phyloP scores from a whole-genome alignment of 768 basidiomycete species.

The Plicaturopsis crispa region DNA sequence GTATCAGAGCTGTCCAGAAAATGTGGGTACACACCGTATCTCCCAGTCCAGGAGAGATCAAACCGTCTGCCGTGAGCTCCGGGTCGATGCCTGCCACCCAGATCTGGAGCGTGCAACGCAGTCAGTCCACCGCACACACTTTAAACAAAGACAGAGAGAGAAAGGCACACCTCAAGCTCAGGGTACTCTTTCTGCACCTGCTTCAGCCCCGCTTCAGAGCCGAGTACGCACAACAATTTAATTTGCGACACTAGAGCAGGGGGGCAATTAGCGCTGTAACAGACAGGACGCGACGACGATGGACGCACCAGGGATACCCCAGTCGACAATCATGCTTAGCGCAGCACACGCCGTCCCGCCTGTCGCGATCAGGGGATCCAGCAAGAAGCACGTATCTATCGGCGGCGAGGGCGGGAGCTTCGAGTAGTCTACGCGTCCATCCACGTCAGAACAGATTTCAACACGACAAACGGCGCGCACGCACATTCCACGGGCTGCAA shows the following conservation, averaged over 20 bases:
- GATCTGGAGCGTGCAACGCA: no score
- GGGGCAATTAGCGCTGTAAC: neutral
- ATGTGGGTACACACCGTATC: constrained; percentile 58
- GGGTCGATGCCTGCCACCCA: constrained; percentile 83
- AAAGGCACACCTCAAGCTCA: constrained; percentile 61
- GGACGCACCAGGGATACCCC: constrained; percentile 64
- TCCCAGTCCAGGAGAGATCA: constrained; percentile 86
- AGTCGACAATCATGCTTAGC: constrained; percentile 75
- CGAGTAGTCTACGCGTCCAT: constrained; percentile 79
- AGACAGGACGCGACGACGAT: neutral
- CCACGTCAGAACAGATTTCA: no score
- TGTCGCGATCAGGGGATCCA: constrained; percentile 92
- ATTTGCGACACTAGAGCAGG: constrained; percentile 63
- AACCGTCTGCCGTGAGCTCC: constrained; percentile 61
- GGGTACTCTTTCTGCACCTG: constrained; percentile 64
- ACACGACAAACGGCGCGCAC: no score
- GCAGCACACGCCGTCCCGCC: constrained; percentile 91
- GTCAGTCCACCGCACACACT: no score
- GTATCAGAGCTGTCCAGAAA: constrained; percentile 3
- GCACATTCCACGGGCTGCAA: constrained; percentile 89
- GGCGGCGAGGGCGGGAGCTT: constrained; percentile 74
- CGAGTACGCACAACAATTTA: constrained; percentile 79
- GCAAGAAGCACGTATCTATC: constrained; percentile 77
- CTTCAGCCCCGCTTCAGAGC: constrained; percentile 64
- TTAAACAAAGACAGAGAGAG: constrained; percentile 2